phyloP scores from a whole-genome alignment of 2,329 filamentous ascomycete species.

The Sarocladium kiliense region DNA sequence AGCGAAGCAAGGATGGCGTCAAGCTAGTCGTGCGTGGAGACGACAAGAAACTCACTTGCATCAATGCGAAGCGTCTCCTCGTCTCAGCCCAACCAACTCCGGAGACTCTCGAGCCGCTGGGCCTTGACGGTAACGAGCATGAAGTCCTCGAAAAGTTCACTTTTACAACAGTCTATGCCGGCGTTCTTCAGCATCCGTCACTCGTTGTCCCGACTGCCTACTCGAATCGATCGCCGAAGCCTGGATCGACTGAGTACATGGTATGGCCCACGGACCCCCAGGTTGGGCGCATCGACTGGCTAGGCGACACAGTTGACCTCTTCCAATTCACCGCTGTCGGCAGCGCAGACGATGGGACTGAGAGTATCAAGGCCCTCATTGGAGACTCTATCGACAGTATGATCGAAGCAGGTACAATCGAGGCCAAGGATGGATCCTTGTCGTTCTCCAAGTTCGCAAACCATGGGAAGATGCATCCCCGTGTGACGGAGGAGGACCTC shows the following conservation, averaged over 20 bases:
- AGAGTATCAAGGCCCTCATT: constrained; percentile 18
- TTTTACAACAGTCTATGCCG: constrained; percentile 18
- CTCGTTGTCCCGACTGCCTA: constrained; percentile 16
- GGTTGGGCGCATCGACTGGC: constrained; percentile 20
- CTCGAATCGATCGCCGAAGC: constrained; percentile 15
- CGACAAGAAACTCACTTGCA: constrained; percentile 11
- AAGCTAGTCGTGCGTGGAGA: constrained; percentile 11
- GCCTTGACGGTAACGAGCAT: constrained; percentile 14
- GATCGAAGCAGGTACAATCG: constrained; percentile 19
- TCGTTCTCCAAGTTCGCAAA: constrained; percentile 26
- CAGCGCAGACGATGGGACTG: constrained; percentile 13
- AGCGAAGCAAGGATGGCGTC: constrained; percentile 13
- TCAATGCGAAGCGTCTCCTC: constrained; percentile 19
- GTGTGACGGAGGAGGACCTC: constrained; percentile 26
- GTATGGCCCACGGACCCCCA: constrained; percentile 17
- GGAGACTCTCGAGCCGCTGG: constrained; percentile 17
- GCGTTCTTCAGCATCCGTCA: constrained; percentile 20
- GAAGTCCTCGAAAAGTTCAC: constrained; percentile 16
- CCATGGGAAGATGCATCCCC: constrained; percentile 28
- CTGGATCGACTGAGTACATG: constrained; percentile 18
- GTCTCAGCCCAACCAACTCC: constrained; percentile 18
- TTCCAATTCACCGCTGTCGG: constrained; percentile 23
- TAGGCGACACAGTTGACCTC: constrained; percentile 19
- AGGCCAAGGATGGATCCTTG: constrained; percentile 15
- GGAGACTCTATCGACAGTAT: constrained; percentile 18